These are phyloP conservation scores for Elsinoe perseae DNA, from an alignment of 2,329 filamentous ascomycete species.

Conservation along the genomic window DNA sequence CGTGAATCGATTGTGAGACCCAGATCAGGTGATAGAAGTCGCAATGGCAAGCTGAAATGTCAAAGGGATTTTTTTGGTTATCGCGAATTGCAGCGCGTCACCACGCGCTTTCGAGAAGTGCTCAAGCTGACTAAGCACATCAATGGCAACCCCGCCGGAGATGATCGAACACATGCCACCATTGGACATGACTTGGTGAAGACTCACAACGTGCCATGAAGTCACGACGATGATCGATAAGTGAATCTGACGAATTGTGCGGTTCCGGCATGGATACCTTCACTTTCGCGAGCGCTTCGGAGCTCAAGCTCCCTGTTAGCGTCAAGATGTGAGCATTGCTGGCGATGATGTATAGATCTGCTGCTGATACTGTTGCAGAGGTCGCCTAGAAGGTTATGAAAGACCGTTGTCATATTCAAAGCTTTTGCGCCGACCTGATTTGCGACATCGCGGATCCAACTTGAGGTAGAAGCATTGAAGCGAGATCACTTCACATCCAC, in stretches of 20 bases:
- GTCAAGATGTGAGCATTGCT: conserved; percentile 52
- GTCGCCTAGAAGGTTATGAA: conserved; percentile 70
- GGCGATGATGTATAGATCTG: background rate
- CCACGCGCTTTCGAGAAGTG: background rate
- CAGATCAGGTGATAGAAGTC: background rate
- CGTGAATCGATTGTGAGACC: background rate
- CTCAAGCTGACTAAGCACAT: conserved; percentile 1
- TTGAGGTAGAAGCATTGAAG: conserved; percentile 48
- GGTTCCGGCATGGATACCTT: conserved; percentile 71
- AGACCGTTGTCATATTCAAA: conserved; percentile 67
- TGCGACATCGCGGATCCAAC: conserved; percentile 83
- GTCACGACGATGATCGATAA: conserved; percentile 3
- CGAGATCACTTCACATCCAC: background rate
- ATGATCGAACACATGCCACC: background rate
- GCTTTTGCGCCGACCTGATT: conserved; percentile 66
- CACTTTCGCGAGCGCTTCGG: conserved; percentile 85
- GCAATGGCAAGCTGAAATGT: background rate
- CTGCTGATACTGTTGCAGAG: conserved; percentile 41
- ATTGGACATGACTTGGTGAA: background rate
- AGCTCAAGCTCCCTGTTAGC: conserved; percentile 63
- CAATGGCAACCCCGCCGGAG: background rate
- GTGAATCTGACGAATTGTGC: background rate
- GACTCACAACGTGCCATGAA: background rate
- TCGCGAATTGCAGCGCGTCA: background rate
- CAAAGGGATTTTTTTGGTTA: background rate